Evolutionary conservation across 73 alveolate species (phyloP), one percentile per base, ranked within the genome.

Genomic region (Tetrahymena elliotti): DNA sequence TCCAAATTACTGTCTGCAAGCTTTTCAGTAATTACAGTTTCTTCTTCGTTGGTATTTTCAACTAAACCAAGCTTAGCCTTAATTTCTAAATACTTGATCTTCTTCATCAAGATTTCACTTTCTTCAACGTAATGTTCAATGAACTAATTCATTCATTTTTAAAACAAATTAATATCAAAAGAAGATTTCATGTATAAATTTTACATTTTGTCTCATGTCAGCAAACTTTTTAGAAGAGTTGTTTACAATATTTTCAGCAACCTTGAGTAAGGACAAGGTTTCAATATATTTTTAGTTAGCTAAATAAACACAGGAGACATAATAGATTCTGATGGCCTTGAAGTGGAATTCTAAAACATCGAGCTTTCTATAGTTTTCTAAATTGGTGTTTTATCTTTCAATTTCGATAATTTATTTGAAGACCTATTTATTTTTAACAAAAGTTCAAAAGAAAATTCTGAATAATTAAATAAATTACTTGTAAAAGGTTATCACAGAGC

Each of bases 341-440:
- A 84, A 39, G 38, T 83, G 93, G 95, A 94, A 94, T 53, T 94
- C 96, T 84, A 84, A 31, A 88, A 94, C 96, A 94, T 94, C 96
- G 34, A 94, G 52, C 15, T 68, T 94, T 94, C 93, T 94, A 54
- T 84, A 94, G 34, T 84, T 33, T 33, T 94, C 83, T 20, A 94
- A 84, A 35, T 94, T 94, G 15, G 93, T 83, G 40, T 84, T 88
- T n/a, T 83, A 84, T 41, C 96, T 93, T 94, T 94, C 96, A 7
- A 84, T 93, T 84, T 94, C 96, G 88, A 94, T 94, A 7, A 94
- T 94, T 88, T 88, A 88, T 94, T 94, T 84, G 13, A 94, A 54
- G 16, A 88, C 93, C 93, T 84, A 47, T 47, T 40, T 40, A 84
- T 41, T 68, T 68, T 5, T 3, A 5, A n/a, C 2, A 27, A 27